Evolutionary conservation across 306 rosid species (phyloP).

Genomic region (Oxytropis ochrocephala): DNA sequence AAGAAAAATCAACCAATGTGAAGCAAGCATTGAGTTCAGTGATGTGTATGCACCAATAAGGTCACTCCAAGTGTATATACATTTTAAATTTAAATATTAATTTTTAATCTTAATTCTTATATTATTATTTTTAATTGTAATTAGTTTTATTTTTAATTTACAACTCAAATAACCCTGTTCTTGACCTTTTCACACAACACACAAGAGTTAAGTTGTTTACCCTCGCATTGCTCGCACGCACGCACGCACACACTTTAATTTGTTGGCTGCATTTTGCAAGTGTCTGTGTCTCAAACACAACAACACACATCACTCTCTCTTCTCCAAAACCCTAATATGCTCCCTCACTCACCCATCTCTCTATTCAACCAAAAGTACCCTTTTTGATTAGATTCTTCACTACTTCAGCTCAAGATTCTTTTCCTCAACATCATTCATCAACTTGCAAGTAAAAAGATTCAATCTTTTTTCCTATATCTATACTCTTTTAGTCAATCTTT

Average conservation of each 20-base stretch:
- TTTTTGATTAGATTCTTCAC: not conserved
- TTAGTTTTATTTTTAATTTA: no score
- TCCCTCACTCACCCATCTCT: constrained; percentile 2
- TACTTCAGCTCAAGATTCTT: constrained; percentile 7
- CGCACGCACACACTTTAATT: constrained; percentile 3
- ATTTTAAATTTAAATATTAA: no score
- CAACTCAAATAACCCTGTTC: not conserved
- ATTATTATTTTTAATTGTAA: no score
- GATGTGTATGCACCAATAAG: not conserved
- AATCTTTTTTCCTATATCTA: not conserved
- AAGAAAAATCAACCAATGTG: not conserved
- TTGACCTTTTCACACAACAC: not conserved
- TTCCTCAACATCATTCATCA: constrained; percentile 6
- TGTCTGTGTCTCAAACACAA: constrained; percentile 11
- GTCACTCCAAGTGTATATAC: not conserved
- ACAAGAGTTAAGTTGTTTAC: no score
- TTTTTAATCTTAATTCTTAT: no score
- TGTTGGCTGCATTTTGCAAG: constrained; percentile 18
- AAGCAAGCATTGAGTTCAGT: not conserved
- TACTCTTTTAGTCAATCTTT: constrained; percentile 8
- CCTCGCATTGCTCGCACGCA: no score
- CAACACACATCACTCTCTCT: constrained; percentile 4
- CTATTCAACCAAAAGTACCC: not conserved
- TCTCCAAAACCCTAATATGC: constrained; percentile 44
- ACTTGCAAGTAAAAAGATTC: constrained; percentile 7